phyloP scores from a whole-genome alignment of 306 rosid genomes.

The Gynostemma pentaphyllum region DNA sequence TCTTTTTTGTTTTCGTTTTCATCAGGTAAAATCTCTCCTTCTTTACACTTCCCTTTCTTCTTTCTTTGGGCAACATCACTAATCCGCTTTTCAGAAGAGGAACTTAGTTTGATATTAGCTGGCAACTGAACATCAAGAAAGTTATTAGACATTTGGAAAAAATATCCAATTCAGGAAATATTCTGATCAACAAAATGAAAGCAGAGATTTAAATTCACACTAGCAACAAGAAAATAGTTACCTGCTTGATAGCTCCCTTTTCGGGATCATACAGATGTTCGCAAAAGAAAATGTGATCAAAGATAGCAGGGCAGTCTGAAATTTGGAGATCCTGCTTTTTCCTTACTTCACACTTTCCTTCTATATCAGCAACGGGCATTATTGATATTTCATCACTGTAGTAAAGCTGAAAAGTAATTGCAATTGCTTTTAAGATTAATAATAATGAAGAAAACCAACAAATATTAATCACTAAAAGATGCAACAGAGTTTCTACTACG shows the following conservation, averaged over 20 bases:
- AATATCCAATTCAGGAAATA: background rate
- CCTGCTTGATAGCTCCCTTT: slow-evolving; percentile 43
- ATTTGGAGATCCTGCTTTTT: slow-evolving; percentile 30
- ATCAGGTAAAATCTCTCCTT: slow-evolving; percentile 48
- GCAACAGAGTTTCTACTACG: background rate
- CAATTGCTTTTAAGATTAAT: background rate
- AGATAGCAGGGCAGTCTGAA: slow-evolving; percentile 20
- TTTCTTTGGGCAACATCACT: slow-evolving; percentile 53
- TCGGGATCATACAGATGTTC: slow-evolving; percentile 38
- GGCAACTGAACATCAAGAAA: slow-evolving; percentile 46
- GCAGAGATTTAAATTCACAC: background rate
- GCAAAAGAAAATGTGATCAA: slow-evolving; percentile 40
- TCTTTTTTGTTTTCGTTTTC: slow-evolving; percentile 30
- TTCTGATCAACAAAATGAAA: background rate
- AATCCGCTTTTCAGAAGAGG: slow-evolving; percentile 32
- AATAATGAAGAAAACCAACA: background rate
- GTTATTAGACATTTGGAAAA: background rate
- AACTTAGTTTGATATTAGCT: slow-evolving; percentile 45
- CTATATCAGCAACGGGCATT: slow-evolving; percentile 18
- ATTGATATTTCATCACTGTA: slow-evolving; percentile 31
- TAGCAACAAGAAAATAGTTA: slow-evolving; percentile 5
- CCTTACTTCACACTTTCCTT: slow-evolving; percentile 43
- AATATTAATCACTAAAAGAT: background rate
- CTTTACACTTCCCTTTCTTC: slow-evolving; percentile 85
- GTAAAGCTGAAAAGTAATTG: slow-evolving; percentile 25